Percentiles rank a stretch among this genome's conserved stretches.
phyloP scores from a whole-genome alignment of 768 basidiomycete genomes.

The Phlebiopsis flavidoalba region DNA sequence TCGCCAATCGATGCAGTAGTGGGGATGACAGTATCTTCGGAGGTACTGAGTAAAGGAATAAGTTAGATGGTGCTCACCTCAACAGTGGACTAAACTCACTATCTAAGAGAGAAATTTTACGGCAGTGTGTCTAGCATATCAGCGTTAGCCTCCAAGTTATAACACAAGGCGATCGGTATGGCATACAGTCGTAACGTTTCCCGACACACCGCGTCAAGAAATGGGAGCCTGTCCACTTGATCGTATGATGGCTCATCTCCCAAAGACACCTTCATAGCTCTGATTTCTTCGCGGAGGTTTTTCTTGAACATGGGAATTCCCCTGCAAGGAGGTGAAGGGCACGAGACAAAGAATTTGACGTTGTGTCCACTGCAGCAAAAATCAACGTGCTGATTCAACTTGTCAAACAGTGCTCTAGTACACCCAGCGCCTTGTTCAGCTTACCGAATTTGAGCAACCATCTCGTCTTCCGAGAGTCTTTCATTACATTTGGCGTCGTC shows the following conservation, averaged over 20 bases:
- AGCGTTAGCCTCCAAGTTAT: background rate
- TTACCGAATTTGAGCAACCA: slow-evolving; percentile 17
- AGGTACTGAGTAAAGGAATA: background rate
- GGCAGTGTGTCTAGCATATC: slow-evolving; percentile 5
- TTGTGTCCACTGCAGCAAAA: slow-evolving; percentile 12
- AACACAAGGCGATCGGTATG: background rate
- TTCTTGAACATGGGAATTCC: slow-evolving; percentile 5
- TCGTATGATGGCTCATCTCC: slow-evolving; percentile 13
- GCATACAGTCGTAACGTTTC: slow-evolving; percentile 37
- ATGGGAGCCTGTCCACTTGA: slow-evolving; percentile 36
- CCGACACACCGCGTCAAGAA: slow-evolving; percentile 58
- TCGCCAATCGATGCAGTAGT: slow-evolving; percentile 2
- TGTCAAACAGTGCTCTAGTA: background rate
- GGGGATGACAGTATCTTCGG: slow-evolving; percentile 2
- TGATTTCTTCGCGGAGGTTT: slow-evolving; percentile 5
- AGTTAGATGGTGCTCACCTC: background rate
- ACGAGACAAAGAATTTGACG: slow-evolving; percentile 4
- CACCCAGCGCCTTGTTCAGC: background rate
- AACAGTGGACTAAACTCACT: background rate
- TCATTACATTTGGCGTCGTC: slow-evolving; percentile 1
- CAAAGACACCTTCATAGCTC: background rate
- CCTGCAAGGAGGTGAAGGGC: slow-evolving; percentile 6
- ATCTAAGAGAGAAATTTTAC: background rate
- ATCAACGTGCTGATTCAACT: background rate
- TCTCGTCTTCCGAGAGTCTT: slow-evolving; percentile 4